phyloP scores from a whole-genome alignment of 139 green algal species.

The Microglena sp. region DNA sequence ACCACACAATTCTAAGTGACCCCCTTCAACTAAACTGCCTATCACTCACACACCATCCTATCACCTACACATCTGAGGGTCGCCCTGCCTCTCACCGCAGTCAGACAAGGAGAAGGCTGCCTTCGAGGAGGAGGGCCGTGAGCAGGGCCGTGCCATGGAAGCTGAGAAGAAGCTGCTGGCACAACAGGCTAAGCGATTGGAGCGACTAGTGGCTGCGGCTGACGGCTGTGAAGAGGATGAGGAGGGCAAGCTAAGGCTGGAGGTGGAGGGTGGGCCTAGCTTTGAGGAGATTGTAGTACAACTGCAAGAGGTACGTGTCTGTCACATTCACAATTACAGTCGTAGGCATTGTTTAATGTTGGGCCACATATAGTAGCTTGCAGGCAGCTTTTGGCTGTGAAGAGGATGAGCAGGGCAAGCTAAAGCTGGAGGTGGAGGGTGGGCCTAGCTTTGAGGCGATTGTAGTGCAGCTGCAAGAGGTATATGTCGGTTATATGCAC shows the following conservation, averaged over 20 bases:
- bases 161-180: constrained; percentile 27
- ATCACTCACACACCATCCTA: no score
- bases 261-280: not conserved
- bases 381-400: constrained; percentile 9
- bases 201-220: constrained; percentile 8
- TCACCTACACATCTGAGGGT: not conserved
- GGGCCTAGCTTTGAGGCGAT: not conserved
- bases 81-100: not conserved
- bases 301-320: not conserved
- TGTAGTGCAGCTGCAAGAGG: not conserved
- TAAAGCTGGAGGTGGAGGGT: constrained; percentile 1
- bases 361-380: no score
- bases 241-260: no score
- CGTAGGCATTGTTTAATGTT: not conserved
- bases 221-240: constrained; percentile 4
- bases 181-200: constrained; percentile 21
- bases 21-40: not conserved
- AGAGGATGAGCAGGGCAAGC: not conserved
- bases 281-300: not conserved
- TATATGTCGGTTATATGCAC: no score
- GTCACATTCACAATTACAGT: no score
- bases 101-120: constrained; percentile 16
- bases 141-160: constrained; percentile 15
- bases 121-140: constrained; percentile 18
- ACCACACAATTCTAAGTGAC: no score